Percentiles rank a stretch among this genome's conserved stretches.
Conservation (phyloP, 148 eudicot species). For the Amaranthus palmeri region DNA sequence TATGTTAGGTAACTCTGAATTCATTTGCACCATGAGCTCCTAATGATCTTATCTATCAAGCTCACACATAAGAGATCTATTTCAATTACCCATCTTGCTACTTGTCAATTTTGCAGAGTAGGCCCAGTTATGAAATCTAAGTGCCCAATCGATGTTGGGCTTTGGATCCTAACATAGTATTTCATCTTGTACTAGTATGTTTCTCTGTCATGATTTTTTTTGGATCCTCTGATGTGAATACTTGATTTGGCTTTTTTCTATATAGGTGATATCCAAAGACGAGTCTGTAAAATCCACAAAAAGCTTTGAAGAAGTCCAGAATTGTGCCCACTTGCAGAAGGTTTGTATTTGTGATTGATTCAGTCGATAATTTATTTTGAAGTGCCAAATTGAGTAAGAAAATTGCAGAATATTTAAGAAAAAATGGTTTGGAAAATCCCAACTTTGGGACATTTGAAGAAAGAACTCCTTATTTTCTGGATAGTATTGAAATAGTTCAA, state of each 20-base stretch:
- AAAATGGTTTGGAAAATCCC: too few species aligned
- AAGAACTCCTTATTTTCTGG: not conserved
- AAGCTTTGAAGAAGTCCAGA: conserved; percentile 62
- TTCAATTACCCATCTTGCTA: too few species aligned
- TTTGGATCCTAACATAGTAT: not conserved
- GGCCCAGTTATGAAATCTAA: not conserved
- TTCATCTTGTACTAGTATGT: not conserved
- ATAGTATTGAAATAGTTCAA: not conserved
- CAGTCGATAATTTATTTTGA: not conserved
- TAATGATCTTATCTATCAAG: too few species aligned
- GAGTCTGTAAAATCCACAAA: conserved; percentile 86
- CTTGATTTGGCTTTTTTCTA: conserved; percentile 1
- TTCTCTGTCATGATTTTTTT: not conserved
- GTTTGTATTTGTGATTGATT: conserved; percentile 26
- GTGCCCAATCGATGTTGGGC: not conserved
- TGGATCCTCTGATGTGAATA: not conserved
- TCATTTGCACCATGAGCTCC: too few species aligned
- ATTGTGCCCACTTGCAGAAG: conserved; percentile 72
- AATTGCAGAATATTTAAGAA: not conserved
- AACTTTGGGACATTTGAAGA: not conserved
- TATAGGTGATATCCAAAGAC: conserved; percentile 93
- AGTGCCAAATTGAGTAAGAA: not conserved
- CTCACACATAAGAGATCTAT: too few species aligned
- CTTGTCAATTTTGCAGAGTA: too few species aligned
- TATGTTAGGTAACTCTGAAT: too few species aligned